A percentile compares a stretch with the other conserved stretches of the same genome.
phyloP scores from a whole-genome alignment of 805 yeast species.

The Teunomyces stri region DNA sequence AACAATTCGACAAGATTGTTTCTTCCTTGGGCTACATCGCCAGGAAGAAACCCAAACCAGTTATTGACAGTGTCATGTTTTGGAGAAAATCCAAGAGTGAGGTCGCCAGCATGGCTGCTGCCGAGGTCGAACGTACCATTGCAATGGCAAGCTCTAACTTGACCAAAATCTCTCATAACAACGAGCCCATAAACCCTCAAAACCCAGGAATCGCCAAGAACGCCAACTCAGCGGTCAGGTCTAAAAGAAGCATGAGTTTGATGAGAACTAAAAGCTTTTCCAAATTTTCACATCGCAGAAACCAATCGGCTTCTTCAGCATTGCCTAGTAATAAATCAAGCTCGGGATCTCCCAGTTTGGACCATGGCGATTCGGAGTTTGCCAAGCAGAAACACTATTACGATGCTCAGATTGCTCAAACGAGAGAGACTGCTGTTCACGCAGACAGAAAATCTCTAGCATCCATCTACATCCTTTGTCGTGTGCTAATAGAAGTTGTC shows the following conservation, averaged over 20 bases:
- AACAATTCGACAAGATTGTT: slow-evolving; percentile 80
- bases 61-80: slow-evolving; percentile 95
- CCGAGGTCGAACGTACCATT: slow-evolving; percentile 36
- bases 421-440: slow-evolving; percentile 69
- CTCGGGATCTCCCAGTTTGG: slow-evolving; percentile 18
- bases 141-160: slow-evolving; percentile 50
- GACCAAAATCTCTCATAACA: slow-evolving; percentile 26
- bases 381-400: slow-evolving; percentile 22
- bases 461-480: slow-evolving; percentile 81
- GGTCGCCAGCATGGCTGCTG: slow-evolving; percentile 53
- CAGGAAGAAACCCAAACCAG: slow-evolving; percentile 86
- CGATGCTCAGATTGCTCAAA: slow-evolving; percentile 33
- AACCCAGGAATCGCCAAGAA: slow-evolving; percentile 16
- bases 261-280: slow-evolving; percentile 41
- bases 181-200: slow-evolving; percentile 6
- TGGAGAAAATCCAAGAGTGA: slow-evolving; percentile 96
- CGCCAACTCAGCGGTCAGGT: slow-evolving; percentile 11
- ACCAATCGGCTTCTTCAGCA: slow-evolving; percentile 47
- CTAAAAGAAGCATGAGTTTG: slow-evolving; percentile 40
- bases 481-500: slow-evolving; percentile 90
- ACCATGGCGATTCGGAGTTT: slow-evolving; percentile 15
- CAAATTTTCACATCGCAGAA: slow-evolving; percentile 44
- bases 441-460: slow-evolving; percentile 86
- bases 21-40: slow-evolving; percentile 89
- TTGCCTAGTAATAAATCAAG: slow-evolving; percentile 8